A percentile compares a stretch with the other conserved stretches of the same genome.
Conservation (phyloP, 768 basidiomycete genomes). For the Amanita jacksonii region DNA sequence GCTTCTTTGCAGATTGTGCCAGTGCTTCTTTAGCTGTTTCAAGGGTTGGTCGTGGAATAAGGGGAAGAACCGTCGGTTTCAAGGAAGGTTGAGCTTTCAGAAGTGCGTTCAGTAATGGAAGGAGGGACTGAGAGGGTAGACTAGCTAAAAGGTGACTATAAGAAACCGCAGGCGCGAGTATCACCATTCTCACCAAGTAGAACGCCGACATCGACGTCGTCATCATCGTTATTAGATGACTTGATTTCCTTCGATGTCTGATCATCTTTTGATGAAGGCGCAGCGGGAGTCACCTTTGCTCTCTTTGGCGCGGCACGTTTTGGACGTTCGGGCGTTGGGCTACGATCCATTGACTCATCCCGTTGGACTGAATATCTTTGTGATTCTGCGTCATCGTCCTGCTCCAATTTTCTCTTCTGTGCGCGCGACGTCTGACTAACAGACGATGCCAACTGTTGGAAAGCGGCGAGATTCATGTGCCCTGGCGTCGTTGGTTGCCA, state of each 20-base stretch:
- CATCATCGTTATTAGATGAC: constrained; percentile 30
- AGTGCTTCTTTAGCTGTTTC: constrained; percentile 66
- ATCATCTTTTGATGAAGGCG: constrained; percentile 27
- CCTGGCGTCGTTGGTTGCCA: constrained; percentile 42
- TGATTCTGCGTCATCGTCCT: constrained; percentile 54
- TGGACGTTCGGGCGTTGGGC: constrained; percentile 73
- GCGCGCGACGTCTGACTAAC: constrained; percentile 33
- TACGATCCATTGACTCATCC: constrained; percentile 77
- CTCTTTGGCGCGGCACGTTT: constrained; percentile 66
- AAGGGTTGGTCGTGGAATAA: constrained; percentile 80
- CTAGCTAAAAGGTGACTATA: constrained; percentile 43
- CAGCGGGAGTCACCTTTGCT: constrained; percentile 33
- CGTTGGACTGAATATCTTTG: constrained; percentile 23
- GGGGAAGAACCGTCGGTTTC: constrained; percentile 59
- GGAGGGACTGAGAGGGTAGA: constrained; percentile 65
- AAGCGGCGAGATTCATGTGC: constrained; percentile 40
- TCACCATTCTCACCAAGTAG: constrained; percentile 50
- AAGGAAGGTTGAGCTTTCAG: constrained; percentile 59
- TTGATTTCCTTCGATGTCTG: constrained; percentile 40
- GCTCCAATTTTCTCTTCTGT: constrained; percentile 59
- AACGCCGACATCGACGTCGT: constrained; percentile 72
- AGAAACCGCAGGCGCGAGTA: constrained; percentile 4
- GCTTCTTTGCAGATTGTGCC: constrained; percentile 56
- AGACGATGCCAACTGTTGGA: constrained; percentile 46
- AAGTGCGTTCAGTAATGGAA: constrained; percentile 64